Conservation (phyloP, 164 flowering plant species). For the Cinnamomum chago region DNA sequence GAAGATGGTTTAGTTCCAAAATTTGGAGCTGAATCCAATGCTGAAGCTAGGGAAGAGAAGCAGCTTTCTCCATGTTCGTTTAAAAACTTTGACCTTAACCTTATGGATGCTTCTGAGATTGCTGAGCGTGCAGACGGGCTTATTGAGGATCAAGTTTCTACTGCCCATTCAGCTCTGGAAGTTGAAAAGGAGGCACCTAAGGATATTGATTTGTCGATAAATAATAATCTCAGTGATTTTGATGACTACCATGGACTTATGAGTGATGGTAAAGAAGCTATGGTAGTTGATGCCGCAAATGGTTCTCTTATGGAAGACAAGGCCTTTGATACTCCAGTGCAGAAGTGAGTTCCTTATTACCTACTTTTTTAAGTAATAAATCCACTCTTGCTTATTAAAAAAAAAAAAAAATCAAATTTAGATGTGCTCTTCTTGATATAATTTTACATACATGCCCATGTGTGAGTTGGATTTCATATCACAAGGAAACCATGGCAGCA, state of each 20-base stretch:
- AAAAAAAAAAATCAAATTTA: no score
- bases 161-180: conserved; percentile 34
- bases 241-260: conserved; percentile 28
- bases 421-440: background rate
- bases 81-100: conserved; percentile 88
- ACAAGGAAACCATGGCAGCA: background rate
- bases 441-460: background rate
- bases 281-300: conserved; percentile 59
- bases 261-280: conserved; percentile 44
- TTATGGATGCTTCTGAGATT: conserved; percentile 56
- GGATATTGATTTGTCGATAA: conserved; percentile 58
- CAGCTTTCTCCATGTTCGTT: conserved; percentile 67
- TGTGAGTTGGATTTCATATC: background rate
- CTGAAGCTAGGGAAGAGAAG: conserved; percentile 54
- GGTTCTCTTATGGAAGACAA: conserved; percentile 44
- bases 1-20: conserved; percentile 28
- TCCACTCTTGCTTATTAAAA: no score
- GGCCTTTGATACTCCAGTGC: conserved; percentile 16
- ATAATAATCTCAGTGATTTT: conserved; percentile 31
- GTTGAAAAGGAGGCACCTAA: conserved; percentile 35
- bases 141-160: conserved; percentile 21
- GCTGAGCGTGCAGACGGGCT: conserved; percentile 39
- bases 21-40: conserved; percentile 22
- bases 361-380: conserved; percentile 1
- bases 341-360: conserved; percentile 16